These are phyloP conservation scores for Russula foetens DNA, from an alignment of 768 basidiomycete species.

Conservation along the genomic window DNA sequence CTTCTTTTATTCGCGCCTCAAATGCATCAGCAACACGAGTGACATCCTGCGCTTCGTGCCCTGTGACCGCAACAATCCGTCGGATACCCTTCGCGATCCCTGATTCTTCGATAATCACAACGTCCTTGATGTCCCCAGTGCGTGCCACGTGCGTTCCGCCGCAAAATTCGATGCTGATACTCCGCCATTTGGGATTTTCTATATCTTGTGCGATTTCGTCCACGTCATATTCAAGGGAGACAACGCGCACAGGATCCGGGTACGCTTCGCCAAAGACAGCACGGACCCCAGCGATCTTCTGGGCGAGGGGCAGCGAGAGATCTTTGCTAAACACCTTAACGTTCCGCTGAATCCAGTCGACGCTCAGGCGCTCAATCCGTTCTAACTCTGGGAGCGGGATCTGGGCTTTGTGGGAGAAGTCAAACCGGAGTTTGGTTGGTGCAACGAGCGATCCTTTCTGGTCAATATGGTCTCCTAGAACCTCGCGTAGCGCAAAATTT, in stretches of 20 bases:
- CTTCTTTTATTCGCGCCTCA: conserved; percentile 49
- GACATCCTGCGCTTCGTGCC: conserved; percentile 84
- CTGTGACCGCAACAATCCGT: conserved; percentile 89
- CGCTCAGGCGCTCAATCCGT: conserved; percentile 76
- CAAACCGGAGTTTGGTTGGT: conserved; percentile 91
- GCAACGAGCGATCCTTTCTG: conserved; percentile 98
- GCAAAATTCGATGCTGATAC: conserved; percentile 93
- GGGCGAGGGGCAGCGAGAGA: conserved; percentile 64
- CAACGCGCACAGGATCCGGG: conserved; percentile 95
- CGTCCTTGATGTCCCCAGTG: conserved; percentile 95
- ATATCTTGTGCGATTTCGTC: conserved; percentile 83
- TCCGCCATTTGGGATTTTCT: conserved; percentile 84
- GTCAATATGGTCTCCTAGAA: conserved; percentile 95
- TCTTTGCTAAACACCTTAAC: conserved; percentile 88
- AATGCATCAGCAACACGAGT: conserved; percentile 59
- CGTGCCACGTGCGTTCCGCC: conserved; percentile 98
- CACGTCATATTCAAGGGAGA: conserved; percentile 80
- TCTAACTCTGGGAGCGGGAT: conserved; percentile 68
- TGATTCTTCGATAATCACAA: conserved; percentile 90
- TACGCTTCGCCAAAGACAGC: conserved; percentile 98
- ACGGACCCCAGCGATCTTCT: conserved; percentile 85
- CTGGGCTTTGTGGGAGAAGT: conserved; percentile 93
- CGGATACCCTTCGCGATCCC: conserved; percentile 98
- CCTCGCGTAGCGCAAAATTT: conserved; percentile 87
- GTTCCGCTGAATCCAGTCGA: conserved; percentile 86